Percentiles rank a stretch among this genome's conserved stretches.
Evolutionary conservation across 768 basidiomycete genomes (phyloP).

Genomic region (Macrolepiota dolichaula): DNA sequence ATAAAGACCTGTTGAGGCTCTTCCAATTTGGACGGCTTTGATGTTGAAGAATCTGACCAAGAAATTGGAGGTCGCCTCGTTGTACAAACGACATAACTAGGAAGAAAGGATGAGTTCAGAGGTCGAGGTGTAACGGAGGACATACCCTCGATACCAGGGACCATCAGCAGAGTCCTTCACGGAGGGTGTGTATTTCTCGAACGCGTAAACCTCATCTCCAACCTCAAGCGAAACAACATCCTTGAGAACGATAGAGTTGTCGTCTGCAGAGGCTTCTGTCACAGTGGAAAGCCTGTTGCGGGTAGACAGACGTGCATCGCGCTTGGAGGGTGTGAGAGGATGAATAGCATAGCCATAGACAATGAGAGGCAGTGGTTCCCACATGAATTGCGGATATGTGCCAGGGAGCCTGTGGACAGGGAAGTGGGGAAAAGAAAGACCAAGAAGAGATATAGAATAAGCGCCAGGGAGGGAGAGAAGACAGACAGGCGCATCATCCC

Average conservation of each 20-base stretch:
- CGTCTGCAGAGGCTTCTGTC: constrained; percentile 62
- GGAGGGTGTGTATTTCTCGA: constrained; percentile 81
- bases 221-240: constrained; percentile 88
- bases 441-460: constrained; percentile 10
- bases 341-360: constrained; percentile 92
- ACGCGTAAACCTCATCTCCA: constrained; percentile 96
- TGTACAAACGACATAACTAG: constrained; percentile 84
- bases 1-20: constrained; percentile 88
- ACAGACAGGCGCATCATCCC: constrained; percentile 12
- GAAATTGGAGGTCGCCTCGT: constrained; percentile 69
- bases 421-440: not conserved
- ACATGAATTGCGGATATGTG: constrained; percentile 28
- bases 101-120: constrained; percentile 8
- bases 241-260: constrained; percentile 53
- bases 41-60: constrained; percentile 47
- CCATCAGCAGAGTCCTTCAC: constrained; percentile 69
- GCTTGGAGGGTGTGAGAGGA: constrained; percentile 71
- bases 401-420: not conserved
- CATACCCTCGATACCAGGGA: constrained; percentile 93
- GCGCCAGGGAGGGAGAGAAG: constrained; percentile 4
- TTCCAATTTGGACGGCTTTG: constrained; percentile 57
- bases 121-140: constrained; percentile 17
- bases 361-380: constrained; percentile 58
- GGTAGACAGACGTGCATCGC: constrained; percentile 62
- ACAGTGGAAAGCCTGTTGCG: constrained; percentile 59